These are phyloP conservation scores for Dipodascopsis uninucleata DNA, from an alignment of 805 yeast species.

Conservation along the genomic window DNA sequence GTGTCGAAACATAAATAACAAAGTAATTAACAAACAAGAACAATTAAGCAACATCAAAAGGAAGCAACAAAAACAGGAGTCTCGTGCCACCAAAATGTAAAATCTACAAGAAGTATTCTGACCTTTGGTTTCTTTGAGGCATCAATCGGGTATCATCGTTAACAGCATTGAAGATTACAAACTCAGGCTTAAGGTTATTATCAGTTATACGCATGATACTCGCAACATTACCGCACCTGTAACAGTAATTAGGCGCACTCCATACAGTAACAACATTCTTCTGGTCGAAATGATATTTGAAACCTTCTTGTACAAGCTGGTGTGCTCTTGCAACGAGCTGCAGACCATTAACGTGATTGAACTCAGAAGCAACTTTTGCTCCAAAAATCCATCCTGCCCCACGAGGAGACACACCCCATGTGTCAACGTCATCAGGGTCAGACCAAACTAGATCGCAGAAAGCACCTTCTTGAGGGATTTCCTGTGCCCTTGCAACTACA, in stretches of 20 bases:
- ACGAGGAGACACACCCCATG: slow-evolving; percentile 97
- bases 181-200: slow-evolving; percentile 70
- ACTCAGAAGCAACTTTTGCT: slow-evolving; percentile 87
- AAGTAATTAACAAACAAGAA: too few species aligned
- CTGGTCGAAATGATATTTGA: slow-evolving; percentile 91
- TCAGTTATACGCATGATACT: slow-evolving; percentile 96
- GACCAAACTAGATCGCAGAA: slow-evolving; percentile 97
- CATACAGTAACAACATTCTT: slow-evolving; percentile 96
- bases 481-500: slow-evolving; percentile 92
- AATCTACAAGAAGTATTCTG: slow-evolving; percentile 38
- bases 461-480: slow-evolving; percentile 98
- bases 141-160: slow-evolving; percentile 54
- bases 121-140: slow-evolving; percentile 39
- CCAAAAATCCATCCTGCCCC: slow-evolving; percentile 99
- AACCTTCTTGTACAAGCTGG: slow-evolving; percentile 98
- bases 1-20: too few species aligned
- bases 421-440: slow-evolving; percentile 95
- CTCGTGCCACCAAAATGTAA: too few species aligned
- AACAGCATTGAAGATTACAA: slow-evolving; percentile 92
- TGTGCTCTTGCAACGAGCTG: slow-evolving; percentile 92
- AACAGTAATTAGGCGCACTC: slow-evolving; percentile 97
- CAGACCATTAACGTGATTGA: slow-evolving; percentile 89
- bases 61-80: too few species aligned
- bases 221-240: slow-evolving; percentile 97
- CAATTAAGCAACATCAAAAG: too few species aligned